Evolutionary conservation across 2,329 filamentous ascomycete species (phyloP).

Genomic region (Periconia sp.): DNA sequence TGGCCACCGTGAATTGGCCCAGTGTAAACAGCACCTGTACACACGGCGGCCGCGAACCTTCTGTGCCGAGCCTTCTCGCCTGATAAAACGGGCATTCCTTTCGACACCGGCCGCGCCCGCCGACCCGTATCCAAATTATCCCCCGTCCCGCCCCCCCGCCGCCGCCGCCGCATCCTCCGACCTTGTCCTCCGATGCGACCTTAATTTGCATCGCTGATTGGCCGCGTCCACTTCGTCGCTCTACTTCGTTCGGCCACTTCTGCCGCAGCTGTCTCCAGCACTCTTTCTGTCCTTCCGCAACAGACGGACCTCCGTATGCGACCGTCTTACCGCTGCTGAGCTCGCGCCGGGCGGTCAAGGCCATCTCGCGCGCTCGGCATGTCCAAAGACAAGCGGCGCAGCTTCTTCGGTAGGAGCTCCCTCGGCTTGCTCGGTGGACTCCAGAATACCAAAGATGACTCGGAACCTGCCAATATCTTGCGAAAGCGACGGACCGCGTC

Average conservation of each 20-base stretch:
- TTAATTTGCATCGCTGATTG: constrained; percentile 16
- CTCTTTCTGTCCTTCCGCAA: not conserved
- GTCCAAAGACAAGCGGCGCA: constrained; percentile 45
- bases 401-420: constrained; percentile 44
- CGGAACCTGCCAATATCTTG: constrained; percentile 42
- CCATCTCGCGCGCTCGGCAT: constrained; percentile 31
- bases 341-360: constrained; percentile 37
- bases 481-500: constrained; percentile 47
- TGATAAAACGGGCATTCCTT: no score
- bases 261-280: constrained; percentile 8
- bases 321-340: constrained; percentile 25
- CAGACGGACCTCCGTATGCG: constrained; percentile 24
- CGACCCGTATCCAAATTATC: not conserved
- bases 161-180: not conserved
- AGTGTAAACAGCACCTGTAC: no score
- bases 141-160: not conserved
- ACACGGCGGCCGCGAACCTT: no score
- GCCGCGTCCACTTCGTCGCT: constrained; percentile 11
- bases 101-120: no score
- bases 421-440: constrained; percentile 27
- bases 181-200: not conserved
- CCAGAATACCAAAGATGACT: constrained; percentile 38
- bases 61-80: no score
- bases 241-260: constrained; percentile 1
- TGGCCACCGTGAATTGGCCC: no score